Base-by-base conservation (phyloP, 1,284 basidiomycete species). In the Polyporus tsugae region DNA sequence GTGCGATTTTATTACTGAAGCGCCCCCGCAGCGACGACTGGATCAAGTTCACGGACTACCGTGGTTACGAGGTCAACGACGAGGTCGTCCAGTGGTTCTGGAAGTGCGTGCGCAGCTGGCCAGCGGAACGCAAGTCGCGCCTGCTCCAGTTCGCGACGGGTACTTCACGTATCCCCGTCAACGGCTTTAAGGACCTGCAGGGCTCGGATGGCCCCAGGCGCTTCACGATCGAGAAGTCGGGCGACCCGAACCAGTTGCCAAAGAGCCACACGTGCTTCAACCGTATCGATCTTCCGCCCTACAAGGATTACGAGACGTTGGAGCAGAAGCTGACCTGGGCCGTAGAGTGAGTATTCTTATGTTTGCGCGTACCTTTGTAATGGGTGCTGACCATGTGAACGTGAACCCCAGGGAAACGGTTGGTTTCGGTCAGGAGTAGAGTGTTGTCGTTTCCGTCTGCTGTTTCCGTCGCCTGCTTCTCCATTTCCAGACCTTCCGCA, bases 81-180 rank as follows among this genome's bases (percentile, higher is more conserved):
- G 93, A 97, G 80, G 97, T 99, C 69, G 95, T 99, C 72, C 95
- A 98, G 80, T 99, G 98, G 98, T 99, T 99, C 89, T 99, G 98
- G 98, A 93, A 99, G 84, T 97, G 95, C 77, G 95, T 99, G 67
- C 91, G 94, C 66, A 91, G 92, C 63, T 99, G 97, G 97, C 96
- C 97, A 7, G 87, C 96, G 0, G 98, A 99, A 82, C 91, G 96
- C 80, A 98, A 99, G 83, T 95, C 94, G 60, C 92, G 97, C 10
- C 83, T 99, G 68, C 82, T 98, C 62, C 97, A 99, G 81, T 99
- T 99, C 80, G 96, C 97, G 7, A 99, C 98, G 5, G 98, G 98
- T 53, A 99, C 98, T 10, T 97, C 95, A 42, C 88, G 97, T 75
- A 96, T 99, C 67, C 98, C 98, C 6, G 98, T 99, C 79, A 98